Evolutionary conservation across 805 yeast genomes (phyloP).

Genomic region (Nakazawaea ambrosiae): DNA sequence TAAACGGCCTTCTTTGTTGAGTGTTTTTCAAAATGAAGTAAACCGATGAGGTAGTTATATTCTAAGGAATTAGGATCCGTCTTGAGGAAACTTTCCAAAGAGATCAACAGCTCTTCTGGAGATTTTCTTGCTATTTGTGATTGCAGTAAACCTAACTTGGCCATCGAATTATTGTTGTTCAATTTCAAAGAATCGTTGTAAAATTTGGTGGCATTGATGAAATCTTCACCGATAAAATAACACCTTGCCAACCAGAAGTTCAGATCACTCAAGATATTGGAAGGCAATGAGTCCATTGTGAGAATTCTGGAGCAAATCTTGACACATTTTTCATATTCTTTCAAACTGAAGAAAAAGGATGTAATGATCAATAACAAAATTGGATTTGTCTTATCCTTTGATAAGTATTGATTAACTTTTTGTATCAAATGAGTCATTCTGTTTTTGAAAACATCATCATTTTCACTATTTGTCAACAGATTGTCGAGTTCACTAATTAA

Average conservation of each 20-base stretch:
- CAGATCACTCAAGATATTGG: conserved; percentile 50
- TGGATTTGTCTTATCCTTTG: conserved; percentile 41
- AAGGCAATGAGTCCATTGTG: background rate
- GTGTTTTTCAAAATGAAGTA: conserved; percentile 45
- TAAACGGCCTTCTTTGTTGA: conserved; percentile 45
- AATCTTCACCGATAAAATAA: conserved; percentile 51
- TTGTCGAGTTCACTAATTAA: conserved; percentile 63
- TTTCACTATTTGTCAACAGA: conserved; percentile 47
- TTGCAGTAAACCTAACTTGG: conserved; percentile 82
- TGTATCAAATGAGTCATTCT: conserved; percentile 55
- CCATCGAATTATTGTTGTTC: conserved; percentile 57
- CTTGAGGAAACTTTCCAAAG: conserved; percentile 70
- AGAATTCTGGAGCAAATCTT: conserved; percentile 32
- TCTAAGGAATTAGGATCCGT: conserved; percentile 65
- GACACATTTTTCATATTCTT: conserved; percentile 50
- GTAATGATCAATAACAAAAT: conserved; percentile 62
- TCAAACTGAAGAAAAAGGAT: conserved; percentile 64
- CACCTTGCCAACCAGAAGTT: conserved; percentile 85
- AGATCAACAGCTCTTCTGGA: conserved; percentile 75
- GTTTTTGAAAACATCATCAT: conserved; percentile 54
- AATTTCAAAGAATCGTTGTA: conserved; percentile 67
- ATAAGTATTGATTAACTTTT: conserved; percentile 34
- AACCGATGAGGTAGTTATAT: conserved; percentile 68
- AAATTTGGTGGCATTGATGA: conserved; percentile 59
- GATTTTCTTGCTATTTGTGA: conserved; percentile 71